These are phyloP conservation scores for Colletotrichum nymphaeae DNA, from an alignment of 2,329 filamentous ascomycete species.

Conservation along the genomic window DNA sequence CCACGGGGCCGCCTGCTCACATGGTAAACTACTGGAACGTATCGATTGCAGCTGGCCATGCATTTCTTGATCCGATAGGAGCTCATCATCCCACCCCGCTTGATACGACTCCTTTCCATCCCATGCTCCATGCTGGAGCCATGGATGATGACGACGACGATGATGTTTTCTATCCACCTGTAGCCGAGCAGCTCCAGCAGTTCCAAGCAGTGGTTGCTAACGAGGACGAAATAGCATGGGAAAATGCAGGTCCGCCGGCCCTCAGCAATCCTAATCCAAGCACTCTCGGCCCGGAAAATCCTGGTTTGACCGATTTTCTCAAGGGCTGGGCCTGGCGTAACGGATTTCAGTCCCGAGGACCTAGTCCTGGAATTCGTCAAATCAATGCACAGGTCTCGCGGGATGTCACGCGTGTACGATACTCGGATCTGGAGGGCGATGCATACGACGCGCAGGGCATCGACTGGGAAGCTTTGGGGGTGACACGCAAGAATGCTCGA, in stretches of 20 bases:
- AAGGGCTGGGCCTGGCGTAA: conserved; percentile 56
- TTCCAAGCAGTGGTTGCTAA: conserved; percentile 8
- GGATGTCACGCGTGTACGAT: conserved; percentile 39
- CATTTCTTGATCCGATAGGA: conserved; percentile 15
- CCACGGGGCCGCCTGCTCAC: conserved; percentile 20
- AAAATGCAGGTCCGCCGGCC: conserved; percentile 23
- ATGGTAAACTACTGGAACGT: conserved; percentile 26
- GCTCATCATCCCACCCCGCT: conserved; percentile 26
- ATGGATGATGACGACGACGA: conserved; percentile 27
- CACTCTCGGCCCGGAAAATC: conserved; percentile 61
- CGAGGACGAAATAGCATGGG: conserved; percentile 29
- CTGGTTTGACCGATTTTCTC: conserved; percentile 62
- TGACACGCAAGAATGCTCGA: conserved; percentile 61
- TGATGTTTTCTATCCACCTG: conserved; percentile 9
- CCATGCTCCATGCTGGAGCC: conserved; percentile 25
- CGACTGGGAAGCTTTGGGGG: conserved; percentile 65
- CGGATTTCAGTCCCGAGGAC: conserved; percentile 34
- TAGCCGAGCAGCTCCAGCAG: conserved; percentile 27
- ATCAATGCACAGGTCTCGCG: conserved; percentile 45
- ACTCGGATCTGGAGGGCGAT: conserved; percentile 65
- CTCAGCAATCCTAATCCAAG: conserved; percentile 42
- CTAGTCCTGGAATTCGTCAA: conserved; percentile 45
- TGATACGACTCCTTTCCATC: conserved; percentile 29
- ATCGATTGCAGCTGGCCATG: not conserved
- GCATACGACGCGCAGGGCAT: conserved; percentile 69